These are phyloP conservation scores for Globisporangium carolinianum DNA, from an alignment of 352 stramenopile genomes.

Conservation along the genomic window DNA sequence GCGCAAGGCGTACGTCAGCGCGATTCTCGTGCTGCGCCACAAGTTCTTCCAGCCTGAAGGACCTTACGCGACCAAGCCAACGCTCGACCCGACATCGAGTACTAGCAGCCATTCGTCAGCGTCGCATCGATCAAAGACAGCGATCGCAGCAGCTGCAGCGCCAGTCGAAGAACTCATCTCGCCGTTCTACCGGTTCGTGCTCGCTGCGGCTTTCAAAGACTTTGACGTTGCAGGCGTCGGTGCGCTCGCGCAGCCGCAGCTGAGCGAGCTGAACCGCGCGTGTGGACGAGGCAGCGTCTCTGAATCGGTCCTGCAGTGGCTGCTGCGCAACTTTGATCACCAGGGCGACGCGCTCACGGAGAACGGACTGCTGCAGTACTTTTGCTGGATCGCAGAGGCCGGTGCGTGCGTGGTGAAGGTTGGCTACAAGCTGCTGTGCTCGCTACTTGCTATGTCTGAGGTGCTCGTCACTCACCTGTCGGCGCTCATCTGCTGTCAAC, in stretches of 20 bases:
- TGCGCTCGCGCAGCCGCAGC: slow-evolving; percentile 19
- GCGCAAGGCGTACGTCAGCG: slow-evolving; percentile 38
- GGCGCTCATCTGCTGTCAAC: neutral
- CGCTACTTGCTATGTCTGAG: neutral
- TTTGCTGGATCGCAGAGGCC: slow-evolving; percentile 59
- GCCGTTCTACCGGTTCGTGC: slow-evolving; percentile 63
- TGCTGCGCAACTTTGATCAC: slow-evolving; percentile 50
- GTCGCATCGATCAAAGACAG: neutral
- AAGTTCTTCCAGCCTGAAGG: slow-evolving; percentile 57
- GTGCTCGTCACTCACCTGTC: neutral
- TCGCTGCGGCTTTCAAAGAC: slow-evolving; percentile 44
- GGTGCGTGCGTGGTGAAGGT: slow-evolving; percentile 17
- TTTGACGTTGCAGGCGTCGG: slow-evolving; percentile 27
- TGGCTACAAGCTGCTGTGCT: neutral
- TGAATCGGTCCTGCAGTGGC: slow-evolving; percentile 28
- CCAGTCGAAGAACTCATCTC: slow-evolving; percentile 25
- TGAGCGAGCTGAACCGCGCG: slow-evolving; percentile 40
- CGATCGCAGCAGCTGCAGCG: neutral
- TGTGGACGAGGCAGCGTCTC: slow-evolving; percentile 27
- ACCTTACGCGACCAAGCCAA: slow-evolving; percentile 1
- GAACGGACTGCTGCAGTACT: slow-evolving; percentile 55
- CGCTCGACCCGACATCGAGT: neutral
- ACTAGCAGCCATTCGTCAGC: neutral
- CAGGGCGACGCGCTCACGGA: slow-evolving; percentile 32
- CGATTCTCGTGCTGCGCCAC: slow-evolving; percentile 28